Conservation (phyloP, 805 yeast genomes). For the Ogataea ganodermae region DNA sequence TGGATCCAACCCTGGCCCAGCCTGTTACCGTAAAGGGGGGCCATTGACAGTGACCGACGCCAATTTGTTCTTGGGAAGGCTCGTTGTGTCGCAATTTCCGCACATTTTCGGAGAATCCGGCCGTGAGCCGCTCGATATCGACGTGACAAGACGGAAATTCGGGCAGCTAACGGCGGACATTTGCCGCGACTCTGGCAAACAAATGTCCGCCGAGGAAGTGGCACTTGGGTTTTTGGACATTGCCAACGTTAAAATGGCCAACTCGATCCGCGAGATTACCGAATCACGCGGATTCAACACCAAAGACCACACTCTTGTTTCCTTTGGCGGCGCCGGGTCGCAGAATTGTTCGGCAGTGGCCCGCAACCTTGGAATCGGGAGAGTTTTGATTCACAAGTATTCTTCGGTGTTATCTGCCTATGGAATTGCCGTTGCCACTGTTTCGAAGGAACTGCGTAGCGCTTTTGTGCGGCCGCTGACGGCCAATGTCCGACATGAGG, state of each 20-base stretch:
- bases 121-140: conserved; percentile 63
- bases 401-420: conserved; percentile 82
- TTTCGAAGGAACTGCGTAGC: conserved; percentile 58
- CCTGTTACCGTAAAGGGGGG: conserved; percentile 82
- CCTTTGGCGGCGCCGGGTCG: conserved; percentile 93
- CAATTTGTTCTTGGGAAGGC: conserved; percentile 67
- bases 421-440: conserved; percentile 83
- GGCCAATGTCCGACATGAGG: conserved; percentile 34
- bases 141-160: conserved; percentile 52
- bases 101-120: conserved; percentile 79
- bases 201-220: conserved; percentile 59
- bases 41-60: conserved; percentile 87
- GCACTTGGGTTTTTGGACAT: conserved; percentile 79
- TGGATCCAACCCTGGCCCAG: conserved; percentile 87
- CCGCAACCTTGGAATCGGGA: conserved; percentile 59
- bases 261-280: conserved; percentile 78
- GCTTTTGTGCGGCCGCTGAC: conserved; percentile 67
- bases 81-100: conserved; percentile 74
- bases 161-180: conserved; percentile 52
- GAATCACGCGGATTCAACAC: conserved; percentile 76
- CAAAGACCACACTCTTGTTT: conserved; percentile 64
- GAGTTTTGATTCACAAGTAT: conserved; percentile 68
- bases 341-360: conserved; percentile 82
- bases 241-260: conserved; percentile 82
- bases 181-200: conserved; percentile 35